phyloP scores from a whole-genome alignment of 192 early-diverging fungal species.

The Coemansia reversa region DNA sequence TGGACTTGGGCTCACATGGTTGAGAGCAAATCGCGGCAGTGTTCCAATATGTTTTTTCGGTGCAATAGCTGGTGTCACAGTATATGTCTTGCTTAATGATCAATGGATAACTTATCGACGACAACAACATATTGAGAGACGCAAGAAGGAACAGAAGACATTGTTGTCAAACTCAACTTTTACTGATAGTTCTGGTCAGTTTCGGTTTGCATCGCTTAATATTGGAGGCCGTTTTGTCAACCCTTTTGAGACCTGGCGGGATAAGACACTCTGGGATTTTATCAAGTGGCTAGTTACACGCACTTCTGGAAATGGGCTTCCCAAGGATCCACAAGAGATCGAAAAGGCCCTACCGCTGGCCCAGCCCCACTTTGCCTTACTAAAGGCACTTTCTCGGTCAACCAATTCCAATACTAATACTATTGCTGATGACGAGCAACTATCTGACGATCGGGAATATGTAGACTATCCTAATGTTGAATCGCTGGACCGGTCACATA shows the following conservation, averaged over 20 bases:
- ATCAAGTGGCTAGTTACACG: constrained; percentile 45
- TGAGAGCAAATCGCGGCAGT: constrained; percentile 23
- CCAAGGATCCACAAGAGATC: constrained; percentile 18
- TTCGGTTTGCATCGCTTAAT: constrained; percentile 29
- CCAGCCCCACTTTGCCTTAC: constrained; percentile 27
- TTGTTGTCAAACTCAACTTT: constrained; percentile 3
- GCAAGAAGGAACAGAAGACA: constrained; percentile 9
- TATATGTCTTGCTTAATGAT: constrained; percentile 37
- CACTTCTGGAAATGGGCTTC: constrained; percentile 42
- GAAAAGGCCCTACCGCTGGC: constrained; percentile 33
- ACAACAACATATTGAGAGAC: constrained; percentile 14
- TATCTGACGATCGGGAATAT: constrained; percentile 9
- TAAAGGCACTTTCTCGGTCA: constrained; percentile 19
- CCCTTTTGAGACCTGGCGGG: constrained; percentile 51
- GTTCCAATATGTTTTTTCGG: constrained; percentile 35
- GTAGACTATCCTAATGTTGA: constrained; percentile 13
- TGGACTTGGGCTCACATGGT: constrained; percentile 40
- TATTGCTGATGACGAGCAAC: neutral
- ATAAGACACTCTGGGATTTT: constrained; percentile 56
- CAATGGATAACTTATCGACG: constrained; percentile 40
- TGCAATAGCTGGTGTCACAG: constrained; percentile 38
- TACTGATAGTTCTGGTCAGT: neutral
- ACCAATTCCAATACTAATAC: too few species aligned
- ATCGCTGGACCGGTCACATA: constrained; percentile 11
- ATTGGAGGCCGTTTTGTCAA: constrained; percentile 54